Evolutionary conservation across 2,329 filamentous ascomycete species (phyloP), one percentile per base, ranked within the genome.

Genomic region (Cladosporium sphaerospermum): DNA sequence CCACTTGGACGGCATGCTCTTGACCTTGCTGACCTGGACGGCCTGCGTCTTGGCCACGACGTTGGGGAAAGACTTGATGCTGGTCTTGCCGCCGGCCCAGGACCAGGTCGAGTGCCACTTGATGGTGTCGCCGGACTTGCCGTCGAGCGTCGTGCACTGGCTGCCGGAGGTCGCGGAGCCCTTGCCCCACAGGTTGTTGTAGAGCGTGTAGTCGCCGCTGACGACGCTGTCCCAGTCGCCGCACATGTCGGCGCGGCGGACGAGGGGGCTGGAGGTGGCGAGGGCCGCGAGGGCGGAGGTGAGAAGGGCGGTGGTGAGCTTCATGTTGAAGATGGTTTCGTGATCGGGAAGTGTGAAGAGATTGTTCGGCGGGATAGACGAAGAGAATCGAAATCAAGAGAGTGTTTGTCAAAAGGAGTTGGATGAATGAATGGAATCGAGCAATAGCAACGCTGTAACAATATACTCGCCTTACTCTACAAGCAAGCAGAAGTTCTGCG

Each of bases 51-150:
- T 66, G 45, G 70, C 66, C 1, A 70, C 70, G 44, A 66, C 70
- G 57, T 75, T 73, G 62, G 72, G 64, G 61, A 72, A 75, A 18
- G 71, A 73, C 58, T 75, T 75, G 51, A 75, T 71, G 28, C 67
- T 58, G 57, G 59, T 59, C 3, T 59, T 31, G 33, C 68, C 63
- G 40, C 62, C 62, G 10, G 52, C 31, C 64, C 65, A 67, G 32
- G 62, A 59, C 64, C 60, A 66, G 39, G 62, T 71, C 4, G 73
- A 73, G 59, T 71, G 66, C 75, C 75, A 78, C 47, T 67, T 67
- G 13, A 77, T 61, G 4, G 64, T 69, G 47, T 41, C 62, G 31
- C 67, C 68, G 46, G 59, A 66, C 32, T 72, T 59, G 50, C 69
- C 63, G 53, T 72, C 68, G 53, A 74, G 68, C 28, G 67, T 69